A percentile compares a stretch with the other conserved stretches of the same genome.
These are phyloP conservation scores for Zanthoxylum bungeanum DNA, from an alignment of 345 rosid genomes.

Conservation along the genomic window DNA sequence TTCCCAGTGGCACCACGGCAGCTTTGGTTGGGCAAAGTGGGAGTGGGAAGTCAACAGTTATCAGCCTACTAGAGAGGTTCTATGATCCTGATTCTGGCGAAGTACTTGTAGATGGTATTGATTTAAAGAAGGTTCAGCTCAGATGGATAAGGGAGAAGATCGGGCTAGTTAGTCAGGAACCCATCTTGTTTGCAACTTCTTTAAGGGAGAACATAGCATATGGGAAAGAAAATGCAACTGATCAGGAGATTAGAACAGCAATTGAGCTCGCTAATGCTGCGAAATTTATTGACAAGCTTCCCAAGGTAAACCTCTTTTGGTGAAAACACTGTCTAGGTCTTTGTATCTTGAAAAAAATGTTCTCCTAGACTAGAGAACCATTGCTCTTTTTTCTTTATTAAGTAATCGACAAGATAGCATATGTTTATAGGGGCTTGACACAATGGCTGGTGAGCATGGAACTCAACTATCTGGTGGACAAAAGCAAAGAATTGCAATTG, in stretches of 20 bases:
- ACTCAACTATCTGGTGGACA: conserved; percentile 77
- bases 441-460: conserved; percentile 92
- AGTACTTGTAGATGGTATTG: conserved; percentile 54
- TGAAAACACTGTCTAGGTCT: not conserved
- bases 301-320: conserved; percentile 33
- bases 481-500: conserved; percentile 64
- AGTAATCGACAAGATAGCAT: not conserved
- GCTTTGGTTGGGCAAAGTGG: conserved; percentile 83
- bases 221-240: conserved; percentile 57
- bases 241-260: conserved; percentile 52
- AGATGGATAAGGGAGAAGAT: conserved; percentile 57
- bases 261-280: conserved; percentile 62
- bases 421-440: conserved; percentile 59
- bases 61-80: conserved; percentile 65
- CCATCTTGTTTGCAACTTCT: conserved; percentile 49
- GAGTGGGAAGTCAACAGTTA: conserved; percentile 72
- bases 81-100: conserved; percentile 72
- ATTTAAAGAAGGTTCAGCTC: conserved; percentile 51
- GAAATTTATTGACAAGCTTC: conserved; percentile 57
- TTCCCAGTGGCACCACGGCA: conserved; percentile 53
- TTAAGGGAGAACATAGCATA: conserved; percentile 63
- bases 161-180: conserved; percentile 73
- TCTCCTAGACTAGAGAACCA: not conserved
- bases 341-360: not conserved
- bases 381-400: not conserved